A percentile compares a stretch with the other conserved stretches of the same genome.
phyloP scores from a whole-genome alignment of 2,329 filamentous ascomycete genomes.

The Fusarium poae region DNA sequence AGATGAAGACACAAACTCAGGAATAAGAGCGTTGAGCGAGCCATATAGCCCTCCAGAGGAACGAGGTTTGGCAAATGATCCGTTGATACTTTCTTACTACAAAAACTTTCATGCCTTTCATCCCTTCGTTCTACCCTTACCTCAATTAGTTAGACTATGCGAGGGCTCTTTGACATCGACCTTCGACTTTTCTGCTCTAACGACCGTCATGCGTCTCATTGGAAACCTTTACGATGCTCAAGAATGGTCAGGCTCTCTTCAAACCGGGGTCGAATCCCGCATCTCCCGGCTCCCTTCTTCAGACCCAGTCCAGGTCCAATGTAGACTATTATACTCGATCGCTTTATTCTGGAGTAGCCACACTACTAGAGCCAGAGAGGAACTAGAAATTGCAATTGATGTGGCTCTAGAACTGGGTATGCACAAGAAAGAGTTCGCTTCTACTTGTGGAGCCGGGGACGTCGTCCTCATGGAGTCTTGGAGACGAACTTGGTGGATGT shows the following conservation, averaged over 20 bases:
- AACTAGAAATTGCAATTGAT: constrained; percentile 64
- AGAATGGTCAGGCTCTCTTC: constrained; percentile 31
- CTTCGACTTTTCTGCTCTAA: constrained; percentile 39
- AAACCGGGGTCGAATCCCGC: constrained; percentile 11
- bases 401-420: constrained; percentile 72
- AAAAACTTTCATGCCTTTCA: constrained; percentile 53
- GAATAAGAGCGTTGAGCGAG: accelerated
- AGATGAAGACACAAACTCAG: no score
- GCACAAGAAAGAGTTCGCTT: constrained; percentile 67
- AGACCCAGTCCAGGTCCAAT: constrained; percentile 53
- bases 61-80: constrained; percentile 25
- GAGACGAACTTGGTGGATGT: constrained; percentile 79
- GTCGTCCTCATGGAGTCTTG: constrained; percentile 67
- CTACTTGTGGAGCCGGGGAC: constrained; percentile 61
- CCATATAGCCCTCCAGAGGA: accelerated
- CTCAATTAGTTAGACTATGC: constrained; percentile 27
- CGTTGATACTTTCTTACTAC: constrained; percentile 54
- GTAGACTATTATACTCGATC: constrained; percentile 54
- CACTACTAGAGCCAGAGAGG: constrained; percentile 39
- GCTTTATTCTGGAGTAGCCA: constrained; percentile 53
- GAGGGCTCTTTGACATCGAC: constrained; percentile 3
- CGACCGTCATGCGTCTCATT: constrained; percentile 51
- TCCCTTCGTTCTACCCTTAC: constrained; percentile 48
- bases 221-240: constrained; percentile 52
- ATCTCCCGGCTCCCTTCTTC: constrained; percentile 10